Conservation (phyloP, 768 basidiomycete species). For the Boletus pseudo-olivaceus region DNA sequence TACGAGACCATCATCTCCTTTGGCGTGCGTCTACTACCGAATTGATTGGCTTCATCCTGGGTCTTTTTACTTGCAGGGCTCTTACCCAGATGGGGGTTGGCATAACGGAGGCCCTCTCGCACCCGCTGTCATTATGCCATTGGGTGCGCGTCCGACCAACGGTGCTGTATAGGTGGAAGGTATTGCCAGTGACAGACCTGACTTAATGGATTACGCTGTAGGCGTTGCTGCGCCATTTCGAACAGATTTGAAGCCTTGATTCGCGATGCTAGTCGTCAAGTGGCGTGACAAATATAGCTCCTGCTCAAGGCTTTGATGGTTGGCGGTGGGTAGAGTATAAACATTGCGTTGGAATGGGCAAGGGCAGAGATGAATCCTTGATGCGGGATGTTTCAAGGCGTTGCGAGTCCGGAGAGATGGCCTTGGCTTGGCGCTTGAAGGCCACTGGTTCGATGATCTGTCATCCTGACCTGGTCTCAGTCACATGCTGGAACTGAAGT, state of each 20-base stretch:
- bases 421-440: too few relatives aligned
- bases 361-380: too few relatives aligned
- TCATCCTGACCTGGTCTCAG: too few relatives aligned
- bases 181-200: background rate
- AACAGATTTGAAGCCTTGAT: background rate
- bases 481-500: too few relatives aligned
- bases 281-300: background rate
- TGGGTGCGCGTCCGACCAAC: background rate
- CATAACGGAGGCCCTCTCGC: background rate
- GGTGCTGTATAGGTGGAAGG: background rate
- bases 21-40: background rate
- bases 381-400: too few relatives aligned
- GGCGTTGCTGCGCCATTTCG: too few relatives aligned
- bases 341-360: too few relatives aligned
- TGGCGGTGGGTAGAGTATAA: too few relatives aligned
- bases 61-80: background rate
- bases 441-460: too few relatives aligned
- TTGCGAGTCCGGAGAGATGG: too few relatives aligned
- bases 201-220: background rate
- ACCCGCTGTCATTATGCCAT: background rate
- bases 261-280: background rate
- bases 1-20: background rate
- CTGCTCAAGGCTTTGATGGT: too few relatives aligned
- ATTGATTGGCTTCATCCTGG: too few relatives aligned
- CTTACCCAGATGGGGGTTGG: background rate